These are phyloP conservation scores for Ustilago vetiveriae DNA, from an alignment of 1,284 basidiomycete species.

Conservation along the genomic window DNA sequence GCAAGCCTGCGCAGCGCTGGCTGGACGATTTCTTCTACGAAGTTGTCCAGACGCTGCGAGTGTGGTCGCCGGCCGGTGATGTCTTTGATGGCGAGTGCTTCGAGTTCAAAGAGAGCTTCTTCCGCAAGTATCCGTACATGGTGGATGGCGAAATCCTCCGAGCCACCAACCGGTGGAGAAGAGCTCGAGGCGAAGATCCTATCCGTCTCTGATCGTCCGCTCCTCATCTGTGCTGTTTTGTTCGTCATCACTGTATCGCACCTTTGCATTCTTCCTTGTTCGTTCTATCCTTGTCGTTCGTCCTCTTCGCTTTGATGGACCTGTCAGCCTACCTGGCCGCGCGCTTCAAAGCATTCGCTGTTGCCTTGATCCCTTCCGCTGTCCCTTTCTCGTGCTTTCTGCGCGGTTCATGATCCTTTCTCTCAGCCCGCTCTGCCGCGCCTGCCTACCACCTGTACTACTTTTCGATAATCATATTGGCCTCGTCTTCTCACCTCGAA, in stretches of 20 bases:
- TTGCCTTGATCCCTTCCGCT: too few species aligned
- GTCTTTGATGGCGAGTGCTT: conserved; percentile 49
- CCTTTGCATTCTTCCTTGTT: conserved; percentile 7
- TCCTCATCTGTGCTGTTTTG: background rate
- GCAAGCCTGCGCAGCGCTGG: conserved; percentile 45
- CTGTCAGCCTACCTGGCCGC: background rate
- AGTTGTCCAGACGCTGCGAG: conserved; percentile 33
- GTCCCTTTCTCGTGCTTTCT: background rate
- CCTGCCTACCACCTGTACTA: background rate
- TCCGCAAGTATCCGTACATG: conserved; percentile 49
- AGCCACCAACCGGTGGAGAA: conserved; percentile 46
- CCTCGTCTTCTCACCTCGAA: background rate
- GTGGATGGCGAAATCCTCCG: conserved; percentile 45
- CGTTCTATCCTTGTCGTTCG: too few species aligned
- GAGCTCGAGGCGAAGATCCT: conserved; percentile 42
- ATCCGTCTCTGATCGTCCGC: conserved; percentile 23
- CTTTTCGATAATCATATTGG: conserved; percentile 5
- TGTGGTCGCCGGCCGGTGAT: conserved; percentile 47
- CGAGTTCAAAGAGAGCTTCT: conserved; percentile 49
- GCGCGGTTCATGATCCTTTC: background rate
- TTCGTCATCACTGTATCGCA: conserved; percentile 3
- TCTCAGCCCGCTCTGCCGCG: background rate
- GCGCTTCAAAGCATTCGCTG: too few species aligned
- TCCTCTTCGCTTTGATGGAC: background rate
- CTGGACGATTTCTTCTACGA: conserved; percentile 44